Evolutionary conservation across 2,329 filamentous ascomycete species (phyloP).

Genomic region (Elsinoe arachidis): DNA sequence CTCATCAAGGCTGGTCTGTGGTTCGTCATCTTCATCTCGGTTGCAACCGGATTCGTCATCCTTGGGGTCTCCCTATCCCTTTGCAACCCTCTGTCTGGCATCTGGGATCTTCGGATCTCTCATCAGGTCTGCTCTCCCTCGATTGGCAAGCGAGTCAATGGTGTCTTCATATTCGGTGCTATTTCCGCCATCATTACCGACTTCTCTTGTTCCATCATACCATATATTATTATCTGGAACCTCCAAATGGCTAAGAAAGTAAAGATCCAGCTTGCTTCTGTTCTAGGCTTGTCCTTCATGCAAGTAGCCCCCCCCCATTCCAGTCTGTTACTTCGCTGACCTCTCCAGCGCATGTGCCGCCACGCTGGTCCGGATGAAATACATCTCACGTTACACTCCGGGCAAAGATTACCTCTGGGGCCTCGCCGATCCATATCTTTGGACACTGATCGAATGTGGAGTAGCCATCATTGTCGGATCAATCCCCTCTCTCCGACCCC

Average conservation of each 20-base stretch:
- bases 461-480: conserved; percentile 17
- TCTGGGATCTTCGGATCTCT: conserved; percentile 13
- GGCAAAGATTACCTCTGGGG: conserved; percentile 29
- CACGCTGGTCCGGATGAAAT: conserved; percentile 35
- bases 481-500: conserved; percentile 15
- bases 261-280: conserved; percentile 27
- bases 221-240: conserved; percentile 29
- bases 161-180: conserved; percentile 14
- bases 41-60: conserved; percentile 20
- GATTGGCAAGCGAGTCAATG: conserved; percentile 11
- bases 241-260: conserved; percentile 28
- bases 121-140: conserved; percentile 7
- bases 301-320: conserved; percentile 7
- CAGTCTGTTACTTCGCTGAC: not conserved
- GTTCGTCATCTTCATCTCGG: conserved; percentile 14
- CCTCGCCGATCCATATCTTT: conserved; percentile 15
- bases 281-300: conserved; percentile 28
- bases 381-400: conserved; percentile 28
- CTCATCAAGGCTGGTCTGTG: conserved; percentile 14
- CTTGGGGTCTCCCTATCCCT: conserved; percentile 15
- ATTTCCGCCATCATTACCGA: conserved; percentile 26
- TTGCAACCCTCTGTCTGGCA: conserved; percentile 16
- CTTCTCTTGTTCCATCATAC: conserved; percentile 29
- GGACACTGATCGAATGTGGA: conserved; percentile 16
- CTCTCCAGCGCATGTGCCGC: conserved; percentile 38